Conservation (phyloP, 1,139 yeast genomes). For the Pneumocystis jirovecii region DNA sequence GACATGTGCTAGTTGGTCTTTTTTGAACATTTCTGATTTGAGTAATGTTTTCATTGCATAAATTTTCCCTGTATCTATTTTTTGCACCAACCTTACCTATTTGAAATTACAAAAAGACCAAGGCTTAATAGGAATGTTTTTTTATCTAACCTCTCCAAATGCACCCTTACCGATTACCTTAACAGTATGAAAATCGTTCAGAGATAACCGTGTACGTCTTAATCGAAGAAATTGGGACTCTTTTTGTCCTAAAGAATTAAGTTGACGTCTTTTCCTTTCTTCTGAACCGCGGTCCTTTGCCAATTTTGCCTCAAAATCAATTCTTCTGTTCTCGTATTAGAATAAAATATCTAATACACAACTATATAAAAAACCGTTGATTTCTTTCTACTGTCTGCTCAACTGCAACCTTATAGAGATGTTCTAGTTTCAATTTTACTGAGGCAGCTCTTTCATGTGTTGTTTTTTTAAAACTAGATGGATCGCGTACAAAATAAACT, state of each 20-base stretch:
- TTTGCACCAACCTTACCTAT: constrained; percentile 49
- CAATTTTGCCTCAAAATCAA: constrained; percentile 45
- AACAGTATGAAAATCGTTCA: constrained; percentile 53
- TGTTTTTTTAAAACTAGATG: neutral
- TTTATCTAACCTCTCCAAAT: constrained; percentile 38
- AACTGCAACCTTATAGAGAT: constrained; percentile 54
- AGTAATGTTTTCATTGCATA: constrained; percentile 64
- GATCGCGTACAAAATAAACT: neutral
- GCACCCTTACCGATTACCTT: constrained; percentile 70
- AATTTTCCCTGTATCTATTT: constrained; percentile 56
- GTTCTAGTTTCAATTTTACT: constrained; percentile 47
- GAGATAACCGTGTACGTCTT: constrained; percentile 46
- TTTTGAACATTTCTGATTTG: constrained; percentile 57
- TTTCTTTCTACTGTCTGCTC: constrained; percentile 58
- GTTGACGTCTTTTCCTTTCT: constrained; percentile 51
- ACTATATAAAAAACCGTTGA: constrained; percentile 26
- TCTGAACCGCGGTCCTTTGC: constrained; percentile 47
- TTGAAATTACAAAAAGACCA: neutral
- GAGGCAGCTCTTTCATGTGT: constrained; percentile 52
- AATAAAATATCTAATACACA: neutral
- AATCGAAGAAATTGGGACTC: constrained; percentile 52
- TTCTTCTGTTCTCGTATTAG: constrained; percentile 27
- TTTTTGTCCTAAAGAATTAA: constrained; percentile 49
- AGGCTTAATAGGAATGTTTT: neutral
- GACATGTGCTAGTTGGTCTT: constrained; percentile 61